These are phyloP conservation scores for Trametes cingulata DNA, from an alignment of 768 basidiomycete genomes.

Conservation along the genomic window DNA sequence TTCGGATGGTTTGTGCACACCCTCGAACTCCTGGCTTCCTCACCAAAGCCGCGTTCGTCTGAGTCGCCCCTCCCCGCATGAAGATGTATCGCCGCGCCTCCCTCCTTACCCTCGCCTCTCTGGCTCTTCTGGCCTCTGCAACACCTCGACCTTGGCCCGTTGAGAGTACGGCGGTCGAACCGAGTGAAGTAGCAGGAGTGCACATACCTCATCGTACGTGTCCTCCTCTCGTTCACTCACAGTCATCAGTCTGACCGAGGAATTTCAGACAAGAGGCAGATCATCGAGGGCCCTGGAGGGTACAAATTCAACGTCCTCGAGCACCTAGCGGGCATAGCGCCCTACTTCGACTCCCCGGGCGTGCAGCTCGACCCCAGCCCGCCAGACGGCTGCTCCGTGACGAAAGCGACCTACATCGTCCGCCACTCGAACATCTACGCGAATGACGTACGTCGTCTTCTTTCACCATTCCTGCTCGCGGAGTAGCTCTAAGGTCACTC, in stretches of 20 bases:
- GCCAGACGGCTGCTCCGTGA: constrained; percentile 17
- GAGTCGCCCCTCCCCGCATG: not conserved
- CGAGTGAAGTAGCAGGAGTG: not conserved
- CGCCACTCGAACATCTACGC: constrained; percentile 26
- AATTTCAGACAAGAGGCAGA: constrained; percentile 19
- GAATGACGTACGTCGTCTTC: constrained; percentile 14
- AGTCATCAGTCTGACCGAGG: not conserved
- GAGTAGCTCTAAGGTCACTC: not conserved
- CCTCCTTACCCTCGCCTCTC: not conserved
- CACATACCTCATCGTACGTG: constrained; percentile 13
- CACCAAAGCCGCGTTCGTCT: not conserved
- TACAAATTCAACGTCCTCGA: constrained; percentile 17
- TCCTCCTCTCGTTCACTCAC: not conserved
- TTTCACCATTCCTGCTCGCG: too few relatives aligned
- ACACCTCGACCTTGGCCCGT: not conserved
- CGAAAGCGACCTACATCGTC: constrained; percentile 21
- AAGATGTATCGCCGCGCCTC: not conserved
- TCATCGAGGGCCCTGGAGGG: constrained; percentile 11
- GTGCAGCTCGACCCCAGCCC: constrained; percentile 19
- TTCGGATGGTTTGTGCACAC: not conserved
- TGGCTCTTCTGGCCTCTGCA: not conserved
- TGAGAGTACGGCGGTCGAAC: not conserved
- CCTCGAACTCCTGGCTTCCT: not conserved
- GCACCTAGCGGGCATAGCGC: constrained; percentile 21
- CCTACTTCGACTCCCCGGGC: constrained; percentile 24